phyloP scores from a whole-genome alignment of 176 grass and related monocot genomes.

The Tuctoria greenei region DNA sequence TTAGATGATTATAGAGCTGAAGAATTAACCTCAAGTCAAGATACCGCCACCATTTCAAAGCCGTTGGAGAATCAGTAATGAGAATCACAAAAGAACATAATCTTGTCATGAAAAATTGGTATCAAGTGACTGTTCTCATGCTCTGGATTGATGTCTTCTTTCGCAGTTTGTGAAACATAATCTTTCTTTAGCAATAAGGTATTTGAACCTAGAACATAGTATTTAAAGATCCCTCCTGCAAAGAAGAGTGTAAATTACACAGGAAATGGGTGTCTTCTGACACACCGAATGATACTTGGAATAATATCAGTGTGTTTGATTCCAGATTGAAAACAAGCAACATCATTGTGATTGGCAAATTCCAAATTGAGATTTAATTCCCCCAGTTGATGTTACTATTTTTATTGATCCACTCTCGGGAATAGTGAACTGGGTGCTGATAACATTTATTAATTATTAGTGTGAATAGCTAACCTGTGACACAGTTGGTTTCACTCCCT shows the following conservation, averaged over 20 bases:
- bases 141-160: background rate
- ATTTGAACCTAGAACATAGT: background rate
- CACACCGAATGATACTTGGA: background rate
- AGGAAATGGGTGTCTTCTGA: background rate
- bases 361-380: background rate
- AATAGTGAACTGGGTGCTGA: background rate
- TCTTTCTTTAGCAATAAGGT: background rate
- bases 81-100: background rate
- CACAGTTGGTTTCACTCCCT: background rate
- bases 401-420: background rate
- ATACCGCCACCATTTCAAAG: background rate
- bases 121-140: background rate
- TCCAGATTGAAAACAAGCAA: no score
- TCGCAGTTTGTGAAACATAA: background rate
- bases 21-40: background rate
- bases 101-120: background rate
- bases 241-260: background rate
- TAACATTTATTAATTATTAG: no score
- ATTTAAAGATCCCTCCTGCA: background rate
- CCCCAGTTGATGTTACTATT: background rate
- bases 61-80: background rate
- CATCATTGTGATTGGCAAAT: background rate
- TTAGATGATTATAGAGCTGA: background rate
- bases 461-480: no score
- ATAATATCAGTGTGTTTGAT: background rate